These are phyloP conservation scores for Salix purpurea DNA, from an alignment of 345 rosid genomes.

Conservation along the genomic window DNA sequence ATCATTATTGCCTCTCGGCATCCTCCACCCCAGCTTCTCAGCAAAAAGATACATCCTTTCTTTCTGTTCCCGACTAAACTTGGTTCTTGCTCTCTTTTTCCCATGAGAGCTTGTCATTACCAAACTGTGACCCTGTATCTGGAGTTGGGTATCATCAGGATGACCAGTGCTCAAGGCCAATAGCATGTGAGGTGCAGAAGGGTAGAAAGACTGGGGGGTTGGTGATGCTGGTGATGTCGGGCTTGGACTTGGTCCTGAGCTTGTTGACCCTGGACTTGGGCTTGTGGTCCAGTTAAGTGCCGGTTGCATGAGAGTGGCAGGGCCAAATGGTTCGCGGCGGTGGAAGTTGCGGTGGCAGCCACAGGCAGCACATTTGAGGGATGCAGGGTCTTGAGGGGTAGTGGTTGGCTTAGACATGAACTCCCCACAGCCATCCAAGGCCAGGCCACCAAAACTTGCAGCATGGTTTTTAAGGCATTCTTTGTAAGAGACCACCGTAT, in stretches of 20 bases:
- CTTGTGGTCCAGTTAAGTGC: constrained; percentile 29
- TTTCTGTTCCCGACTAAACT: constrained; percentile 64
- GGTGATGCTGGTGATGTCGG: constrained; percentile 54
- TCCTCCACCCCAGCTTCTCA: constrained; percentile 67
- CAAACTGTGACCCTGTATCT: constrained; percentile 6
- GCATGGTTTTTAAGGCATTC: constrained; percentile 87
- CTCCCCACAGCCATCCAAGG: constrained; percentile 86
- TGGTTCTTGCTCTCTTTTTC: constrained; percentile 61
- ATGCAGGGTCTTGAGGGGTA: constrained; percentile 38
- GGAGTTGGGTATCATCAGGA: constrained; percentile 27
- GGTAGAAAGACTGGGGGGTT: constrained; percentile 52
- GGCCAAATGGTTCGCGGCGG: constrained; percentile 48
- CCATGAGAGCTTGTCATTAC: constrained; percentile 22
- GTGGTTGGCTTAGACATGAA: constrained; percentile 52
- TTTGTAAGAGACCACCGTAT: constrained; percentile 53
- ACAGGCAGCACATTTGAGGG: constrained; percentile 73
- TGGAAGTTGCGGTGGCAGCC: constrained; percentile 96
- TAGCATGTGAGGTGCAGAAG: constrained; percentile 58
- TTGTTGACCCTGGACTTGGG: constrained; percentile 29
- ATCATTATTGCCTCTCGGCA: constrained; percentile 50
- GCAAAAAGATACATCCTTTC: constrained; percentile 64
- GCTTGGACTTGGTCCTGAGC: constrained; percentile 28
- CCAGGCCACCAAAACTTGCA: constrained; percentile 64
- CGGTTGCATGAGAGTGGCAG: constrained; percentile 10
- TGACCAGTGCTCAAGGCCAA: constrained; percentile 47